Evolutionary conservation across 2,329 filamentous ascomycete genomes (phyloP).

Genomic region (Apiospora pterosperma): DNA sequence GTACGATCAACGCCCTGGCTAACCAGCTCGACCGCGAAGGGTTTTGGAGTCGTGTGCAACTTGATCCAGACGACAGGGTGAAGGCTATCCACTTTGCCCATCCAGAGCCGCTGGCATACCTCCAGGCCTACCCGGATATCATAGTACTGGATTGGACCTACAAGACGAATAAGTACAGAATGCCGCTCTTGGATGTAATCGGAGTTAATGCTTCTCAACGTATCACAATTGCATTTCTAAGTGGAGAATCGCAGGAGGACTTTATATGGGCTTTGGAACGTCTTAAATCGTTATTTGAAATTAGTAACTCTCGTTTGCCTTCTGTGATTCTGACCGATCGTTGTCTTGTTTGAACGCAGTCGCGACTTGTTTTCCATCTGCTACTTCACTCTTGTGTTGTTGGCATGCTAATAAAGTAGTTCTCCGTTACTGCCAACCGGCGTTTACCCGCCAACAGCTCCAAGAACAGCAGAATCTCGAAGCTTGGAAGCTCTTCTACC

Average conservation of each 20-base stretch:
- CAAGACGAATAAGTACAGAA: slow-evolving; percentile 21
- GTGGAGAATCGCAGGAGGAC: slow-evolving; percentile 13
- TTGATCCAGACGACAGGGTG: slow-evolving; percentile 12
- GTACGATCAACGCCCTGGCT: slow-evolving; percentile 16
- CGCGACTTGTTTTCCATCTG: slow-evolving; percentile 9
- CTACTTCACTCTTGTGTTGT: slow-evolving; percentile 11
- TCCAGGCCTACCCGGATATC: slow-evolving; percentile 16
- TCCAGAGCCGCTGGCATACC: slow-evolving; percentile 17
- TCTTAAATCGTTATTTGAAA: slow-evolving; percentile 15
- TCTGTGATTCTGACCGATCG: slow-evolving; percentile 18
- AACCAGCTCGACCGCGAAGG: slow-evolving; percentile 16
- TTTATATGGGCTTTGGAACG: slow-evolving; percentile 18
- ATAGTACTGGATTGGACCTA: slow-evolving; percentile 20
- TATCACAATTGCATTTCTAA: slow-evolving; percentile 20
- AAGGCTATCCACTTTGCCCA: slow-evolving; percentile 21
- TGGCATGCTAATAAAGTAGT: slow-evolving; percentile 18
- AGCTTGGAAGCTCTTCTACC: slow-evolving; percentile 15
- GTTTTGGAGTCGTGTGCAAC: slow-evolving; percentile 16
- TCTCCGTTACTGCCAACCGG: slow-evolving; percentile 7
- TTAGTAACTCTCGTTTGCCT: slow-evolving; percentile 8
- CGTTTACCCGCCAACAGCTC: background rate
- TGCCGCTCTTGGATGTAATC: slow-evolving; percentile 20
- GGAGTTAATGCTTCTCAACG: slow-evolving; percentile 15
- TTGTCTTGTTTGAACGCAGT: slow-evolving; percentile 16
- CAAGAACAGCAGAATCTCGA: background rate